Base-by-base conservation (phyloP, 2,329 filamentous ascomycete species). In the Calcarisporium arbuscula region DNA sequence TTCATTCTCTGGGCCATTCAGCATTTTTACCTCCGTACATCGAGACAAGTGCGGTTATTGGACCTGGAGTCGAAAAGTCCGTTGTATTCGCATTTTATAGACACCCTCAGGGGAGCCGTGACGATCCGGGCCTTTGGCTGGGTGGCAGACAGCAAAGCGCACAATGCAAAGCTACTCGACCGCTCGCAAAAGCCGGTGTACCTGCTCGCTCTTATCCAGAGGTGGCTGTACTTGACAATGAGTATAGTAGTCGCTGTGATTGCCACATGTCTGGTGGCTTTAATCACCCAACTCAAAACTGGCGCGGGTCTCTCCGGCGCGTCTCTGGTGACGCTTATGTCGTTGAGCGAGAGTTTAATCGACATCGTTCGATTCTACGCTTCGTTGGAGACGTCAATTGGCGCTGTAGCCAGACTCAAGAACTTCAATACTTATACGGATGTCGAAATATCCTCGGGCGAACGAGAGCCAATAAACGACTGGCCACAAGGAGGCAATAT, bases 191-290 rank as follows among this genome's bases (percentile, higher is more conserved):
- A 46, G n/a, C 53, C 52, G 1, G 52, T 42, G 6, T 56, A 74
- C 38, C 50, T 71, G 6, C 54, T 72, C 8, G 65, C 58, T 36
- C 61, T 62, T 15, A 64, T 72, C 11, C 70, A 73, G 40, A 54
- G 63, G 17, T 74, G 68, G 68, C 51, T 73, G 2, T 64, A 54
- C 0, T 46, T 74, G 3, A 64, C 68, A 1, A 46, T 74, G 8
- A 67, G 73, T 38, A 46, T 74, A 3, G 30, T 51, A 4, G 64
- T 70, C 1, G 62, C 67, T 1, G 61, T 47, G 2, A 54, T 74
- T 20, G 67, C 67, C 1, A 57, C 65, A 1, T 43, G 70, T 3
- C 45, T 74, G 3, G 62, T 74, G 8, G 52, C 36, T 5, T 46
- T 72, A 3, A 62, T 67, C 2, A 61, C 69, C 3, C 33, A 41